Conservation (phyloP, 306 rosid species). For the Hippophae rhamnoides region DNA sequence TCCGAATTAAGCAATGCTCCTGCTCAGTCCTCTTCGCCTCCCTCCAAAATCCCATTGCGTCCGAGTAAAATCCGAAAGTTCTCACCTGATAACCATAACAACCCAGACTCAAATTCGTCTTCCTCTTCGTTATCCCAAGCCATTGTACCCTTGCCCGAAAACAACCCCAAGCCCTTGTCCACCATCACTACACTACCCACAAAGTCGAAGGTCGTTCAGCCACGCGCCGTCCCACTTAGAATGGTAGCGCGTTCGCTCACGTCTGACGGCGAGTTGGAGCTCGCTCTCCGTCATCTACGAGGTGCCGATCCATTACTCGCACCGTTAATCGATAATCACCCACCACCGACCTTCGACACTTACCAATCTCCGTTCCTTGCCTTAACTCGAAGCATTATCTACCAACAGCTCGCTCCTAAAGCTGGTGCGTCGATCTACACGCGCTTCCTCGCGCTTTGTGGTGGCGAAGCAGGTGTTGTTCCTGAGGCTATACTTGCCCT, state of each 20-base stretch:
- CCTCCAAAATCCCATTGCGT: conserved; percentile 89
- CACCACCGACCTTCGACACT: conserved; percentile 58
- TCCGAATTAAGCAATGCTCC: conserved; percentile 61
- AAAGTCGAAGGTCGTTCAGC: conserved; percentile 33
- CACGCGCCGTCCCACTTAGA: conserved; percentile 39
- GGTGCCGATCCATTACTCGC: conserved; percentile 68
- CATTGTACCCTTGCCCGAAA: conserved; percentile 11
- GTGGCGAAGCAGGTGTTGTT: conserved; percentile 66
- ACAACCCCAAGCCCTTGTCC: conserved; percentile 18
- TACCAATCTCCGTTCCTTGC: conserved; percentile 84
- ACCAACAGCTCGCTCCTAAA: conserved; percentile 90
- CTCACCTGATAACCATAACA: conserved; percentile 32
- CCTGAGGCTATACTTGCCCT: conserved; percentile 75
- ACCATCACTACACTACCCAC: conserved; percentile 5
- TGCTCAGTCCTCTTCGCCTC: conserved; percentile 40
- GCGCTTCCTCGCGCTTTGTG: conserved; percentile 70
- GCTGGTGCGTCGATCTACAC: conserved; percentile 93
- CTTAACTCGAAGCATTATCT: conserved; percentile 80
- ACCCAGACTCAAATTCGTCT: conserved; percentile 40
- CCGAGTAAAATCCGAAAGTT: conserved; percentile 89
- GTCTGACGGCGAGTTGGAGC: conserved; percentile 75
- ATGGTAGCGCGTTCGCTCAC: conserved; percentile 42
- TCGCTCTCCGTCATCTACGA: conserved; percentile 71
- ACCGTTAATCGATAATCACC: conserved; percentile 64
- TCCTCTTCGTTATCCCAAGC: conserved; percentile 21